Evolutionary conservation across 495 filamentous ascomycete species (phyloP).

Genomic region (Letharia lupina): DNA sequence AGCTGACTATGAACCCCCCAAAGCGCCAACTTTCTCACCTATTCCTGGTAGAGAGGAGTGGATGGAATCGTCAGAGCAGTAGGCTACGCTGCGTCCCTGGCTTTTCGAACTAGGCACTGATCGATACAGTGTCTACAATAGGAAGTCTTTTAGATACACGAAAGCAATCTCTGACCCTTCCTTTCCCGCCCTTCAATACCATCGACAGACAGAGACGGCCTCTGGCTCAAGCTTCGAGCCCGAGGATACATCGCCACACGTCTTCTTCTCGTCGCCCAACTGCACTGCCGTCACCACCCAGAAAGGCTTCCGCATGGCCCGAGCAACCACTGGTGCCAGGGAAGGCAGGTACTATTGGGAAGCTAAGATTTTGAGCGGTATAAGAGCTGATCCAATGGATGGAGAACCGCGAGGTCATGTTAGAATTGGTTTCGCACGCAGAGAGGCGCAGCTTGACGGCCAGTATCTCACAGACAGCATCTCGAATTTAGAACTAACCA

Average conservation of each 20-base stretch:
- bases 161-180: conserved; percentile 82
- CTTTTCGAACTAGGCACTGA: neutral
- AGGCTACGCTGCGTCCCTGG: conserved; percentile 23
- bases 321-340: conserved; percentile 84
- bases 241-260: conserved; percentile 77
- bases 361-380: conserved; percentile 71
- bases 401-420: conserved; percentile 56
- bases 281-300: conserved; percentile 56
- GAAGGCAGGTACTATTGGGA: conserved; percentile 93
- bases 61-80: conserved; percentile 56
- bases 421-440: conserved; percentile 78
- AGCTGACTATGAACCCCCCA: conserved; percentile 50
- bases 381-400: conserved; percentile 30
- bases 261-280: conserved; percentile 55
- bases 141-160: conserved; percentile 82
- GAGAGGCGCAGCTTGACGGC: conserved; percentile 80
- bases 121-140: conserved; percentile 59
- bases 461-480: neutral
- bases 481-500: neutral
- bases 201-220: conserved; percentile 83
- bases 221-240: conserved; percentile 74
- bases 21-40: conserved; percentile 45
- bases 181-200: conserved; percentile 81
- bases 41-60: conserved; percentile 35
- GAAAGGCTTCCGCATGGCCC: conserved; percentile 69